Base-by-base conservation (phyloP, 176 grass and related monocot species). In the Sorghum bicolor region DNA sequence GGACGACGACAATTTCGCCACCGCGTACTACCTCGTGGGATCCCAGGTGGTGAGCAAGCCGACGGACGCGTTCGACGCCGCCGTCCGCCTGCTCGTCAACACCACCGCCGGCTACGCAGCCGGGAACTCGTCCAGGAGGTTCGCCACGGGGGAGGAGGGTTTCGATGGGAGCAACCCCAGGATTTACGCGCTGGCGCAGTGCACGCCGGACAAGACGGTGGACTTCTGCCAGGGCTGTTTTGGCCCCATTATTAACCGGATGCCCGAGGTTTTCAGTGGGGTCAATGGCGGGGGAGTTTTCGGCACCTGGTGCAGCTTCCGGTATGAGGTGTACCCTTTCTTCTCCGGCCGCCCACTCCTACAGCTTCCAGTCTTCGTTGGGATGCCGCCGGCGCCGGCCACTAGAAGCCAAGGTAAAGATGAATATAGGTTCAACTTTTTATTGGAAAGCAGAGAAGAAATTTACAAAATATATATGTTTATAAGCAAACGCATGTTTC, bases 161-260 rank as follows among this genome's bases (percentile, higher is more conserved):
- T 43, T 85, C 24, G 77, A 50, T 2, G 1, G 1, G n/a, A 64
- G 64, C 13, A 30, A 38, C 12, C 17, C 65, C 28, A 84, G 19
- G 71, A 83, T 88, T 4, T 90, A 94, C 79, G 88, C 85, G 12
- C 65, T 94, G 61, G 14, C 73, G 31, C 89, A 94, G 83, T 94
- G 92, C 86, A 81, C 68, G 2, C 88, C 83, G 43, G 80, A 89
- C 62, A 50, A 33, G 26, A 69, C 80, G 72, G 4, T 3, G 37
- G 75, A 32, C 9, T 4, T 69, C 43, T 90, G 88, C 67, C 58
- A 80, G 79, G 25, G 4, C 26, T 94, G 90, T 67, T 22, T 94
- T 7, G 0, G 36, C 28, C 20, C 10, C 4, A 17, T 88, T 25
- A 70, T 80, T 25, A 6, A 4, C 25, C 31, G 52, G 43, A 62